A percentile compares a stretch with the other conserved stretches of the same genome.
Conservation (phyloP, 139 green algal genomes). For the Coelastrella sp. region DNA sequence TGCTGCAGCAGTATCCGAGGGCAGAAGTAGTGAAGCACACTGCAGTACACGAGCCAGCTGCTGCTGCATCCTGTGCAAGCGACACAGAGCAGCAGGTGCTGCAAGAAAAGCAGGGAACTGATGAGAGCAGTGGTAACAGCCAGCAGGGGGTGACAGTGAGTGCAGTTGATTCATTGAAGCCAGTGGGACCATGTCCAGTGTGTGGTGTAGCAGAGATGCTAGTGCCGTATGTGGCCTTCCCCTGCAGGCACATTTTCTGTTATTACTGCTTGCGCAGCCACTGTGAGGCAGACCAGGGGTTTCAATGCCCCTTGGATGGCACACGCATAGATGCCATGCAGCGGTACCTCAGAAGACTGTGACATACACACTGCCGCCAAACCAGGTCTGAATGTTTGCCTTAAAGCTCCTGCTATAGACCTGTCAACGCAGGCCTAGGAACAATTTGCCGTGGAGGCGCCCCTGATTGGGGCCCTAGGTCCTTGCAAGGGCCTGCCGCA, state of each 20-base stretch:
- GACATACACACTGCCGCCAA: neutral
- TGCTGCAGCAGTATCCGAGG: neutral
- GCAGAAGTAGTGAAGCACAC: neutral
- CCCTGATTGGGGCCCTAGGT: too few relatives aligned
- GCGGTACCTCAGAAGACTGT: conserved; percentile 30
- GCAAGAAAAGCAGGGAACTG: neutral
- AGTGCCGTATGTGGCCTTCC: conserved; percentile 73
- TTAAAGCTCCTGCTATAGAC: too few relatives aligned
- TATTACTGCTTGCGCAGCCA: conserved; percentile 89
- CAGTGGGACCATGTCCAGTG: conserved; percentile 56
- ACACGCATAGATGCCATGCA: conserved; percentile 50
- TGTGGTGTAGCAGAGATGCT: conserved; percentile 67
- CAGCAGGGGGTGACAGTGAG: conserved; percentile 21
- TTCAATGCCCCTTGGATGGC: conserved; percentile 57
- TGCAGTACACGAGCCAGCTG: neutral
- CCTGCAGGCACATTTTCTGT: conserved; percentile 89
- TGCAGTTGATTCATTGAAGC: neutral
- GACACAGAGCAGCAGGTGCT: conserved; percentile 3
- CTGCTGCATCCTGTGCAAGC: neutral
- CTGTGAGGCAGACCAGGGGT: conserved; percentile 59
- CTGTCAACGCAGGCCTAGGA: too few relatives aligned
- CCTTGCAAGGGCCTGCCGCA: too few relatives aligned
- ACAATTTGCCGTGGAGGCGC: too few relatives aligned
- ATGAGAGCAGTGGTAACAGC: neutral
- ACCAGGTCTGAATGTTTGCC: neutral